Base-by-base conservation (phyloP, 1,139 yeast genomes). In the Candida tetrigidarum region DNA sequence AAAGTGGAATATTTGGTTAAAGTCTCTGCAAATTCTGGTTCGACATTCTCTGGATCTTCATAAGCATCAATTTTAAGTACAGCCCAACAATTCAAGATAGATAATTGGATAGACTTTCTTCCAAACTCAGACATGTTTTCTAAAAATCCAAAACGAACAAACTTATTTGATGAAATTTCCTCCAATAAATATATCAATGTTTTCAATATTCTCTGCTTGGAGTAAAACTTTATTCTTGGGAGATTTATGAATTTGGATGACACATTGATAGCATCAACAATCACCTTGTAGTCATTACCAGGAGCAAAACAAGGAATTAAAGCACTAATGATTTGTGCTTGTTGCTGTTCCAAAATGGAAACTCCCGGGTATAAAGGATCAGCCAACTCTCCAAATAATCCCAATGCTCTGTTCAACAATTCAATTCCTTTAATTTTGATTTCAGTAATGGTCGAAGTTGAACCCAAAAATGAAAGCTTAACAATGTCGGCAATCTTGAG, bases 291-390 rank as follows among this genome's bases (percentile, higher is more conserved):
- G 20, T 86, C 84, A 45, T 91, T 84, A 22, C 84, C 91, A 2
- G 78, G 71, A 35, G 79, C 78, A 65, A 93, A 93, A n/a, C 96
- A 90, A 0, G 98, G 97, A 40, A 91, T 80, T 48, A 93, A 74
- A 0, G 98, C 96, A 50, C 96, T 85, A 10, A 90, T 86, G 14
- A 93, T 87, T 56, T 91, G 97, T 0, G 98, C 98, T 58, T 93
- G 97, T 57, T 88, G 96, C 63, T 91, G 97, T 55, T 89, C 96
- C 46, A 93, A 70, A 10, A 91, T 74, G 0, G 95, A 81, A 9
- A 80, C 80, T 2, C 84, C 83, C 0, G 88, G 84, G 55, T 84
- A 86, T 37, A 86, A 78, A 0, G 95, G 91, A 60, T 90, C 97
- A 10, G 74, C 80, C 46, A 84, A 67, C 47, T 81, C 79, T 11